A percentile compares a stretch with the other conserved stretches of the same genome.
Conservation (phyloP, 169 alveolate species). For the Perkinsus marinus region DNA sequence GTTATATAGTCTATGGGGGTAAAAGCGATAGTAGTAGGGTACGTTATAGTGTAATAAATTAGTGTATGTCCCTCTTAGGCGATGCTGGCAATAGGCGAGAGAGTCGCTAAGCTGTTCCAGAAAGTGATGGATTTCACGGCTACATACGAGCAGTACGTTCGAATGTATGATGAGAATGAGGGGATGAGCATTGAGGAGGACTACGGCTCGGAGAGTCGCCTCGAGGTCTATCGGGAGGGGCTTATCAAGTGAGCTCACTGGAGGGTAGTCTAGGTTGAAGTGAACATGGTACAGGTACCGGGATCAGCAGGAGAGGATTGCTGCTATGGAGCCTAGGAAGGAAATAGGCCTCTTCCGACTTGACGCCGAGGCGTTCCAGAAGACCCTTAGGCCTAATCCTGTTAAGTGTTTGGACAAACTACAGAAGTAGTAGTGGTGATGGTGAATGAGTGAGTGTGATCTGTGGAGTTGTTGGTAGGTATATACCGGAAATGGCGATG, state of each 20-base stretch:
- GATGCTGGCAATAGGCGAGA: neutral
- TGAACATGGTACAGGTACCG: neutral
- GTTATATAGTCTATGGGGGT: no score
- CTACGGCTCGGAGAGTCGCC: neutral
- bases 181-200: neutral
- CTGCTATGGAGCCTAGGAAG: neutral
- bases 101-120: neutral
- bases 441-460: neutral
- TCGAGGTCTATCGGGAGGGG: neutral
- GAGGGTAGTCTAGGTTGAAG: neutral
- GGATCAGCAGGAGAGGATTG: neutral
- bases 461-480: neutral
- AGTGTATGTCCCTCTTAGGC: no score
- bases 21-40: no score
- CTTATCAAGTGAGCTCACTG: neutral
- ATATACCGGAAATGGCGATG: neutral
- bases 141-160: neutral
- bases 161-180: slow-evolving; percentile 5
- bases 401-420: neutral
- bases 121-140: neutral
- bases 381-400: neutral
- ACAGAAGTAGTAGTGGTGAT: neutral
- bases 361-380: slow-evolving; percentile 23
- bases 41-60: no score
- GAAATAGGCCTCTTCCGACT: slow-evolving; percentile 31